A percentile compares a stretch with the other conserved stretches of the same genome.
phyloP scores from a whole-genome alignment of 257 asterid genomes.

The Primulina huaijiensis region DNA sequence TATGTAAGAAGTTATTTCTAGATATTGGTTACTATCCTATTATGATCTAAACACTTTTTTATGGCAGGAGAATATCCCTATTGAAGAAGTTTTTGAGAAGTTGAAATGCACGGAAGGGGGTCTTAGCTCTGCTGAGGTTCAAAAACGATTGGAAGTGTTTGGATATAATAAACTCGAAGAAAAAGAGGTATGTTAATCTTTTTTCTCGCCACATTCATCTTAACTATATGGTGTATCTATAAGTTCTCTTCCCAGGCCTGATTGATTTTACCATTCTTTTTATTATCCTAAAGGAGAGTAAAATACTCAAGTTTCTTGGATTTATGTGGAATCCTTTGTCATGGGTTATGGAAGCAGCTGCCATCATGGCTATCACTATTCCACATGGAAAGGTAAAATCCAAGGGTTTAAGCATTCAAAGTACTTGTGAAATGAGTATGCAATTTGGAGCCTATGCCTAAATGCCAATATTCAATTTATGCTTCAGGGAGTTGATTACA shows the following conservation, averaged over 20 bases:
- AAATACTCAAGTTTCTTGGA: conserved; percentile 62
- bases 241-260: background rate
- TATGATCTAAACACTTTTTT: background rate
- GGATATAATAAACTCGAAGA: conserved; percentile 74
- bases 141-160: conserved; percentile 39
- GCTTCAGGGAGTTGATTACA: conserved; percentile 32
- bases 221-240: background rate
- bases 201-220: background rate
- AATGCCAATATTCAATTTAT: background rate
- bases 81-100: conserved; percentile 57
- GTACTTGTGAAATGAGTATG: background rate
- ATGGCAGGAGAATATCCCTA: conserved; percentile 57
- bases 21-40: background rate
- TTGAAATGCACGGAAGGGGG: conserved; percentile 54
- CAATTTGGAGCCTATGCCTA: background rate
- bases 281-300: conserved; percentile 45
- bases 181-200: conserved; percentile 42
- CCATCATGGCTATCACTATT: conserved; percentile 58
- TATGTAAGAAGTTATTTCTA: background rate
- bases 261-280: background rate
- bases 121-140: conserved; percentile 43
- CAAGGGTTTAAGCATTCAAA: background rate
- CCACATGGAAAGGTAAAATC: conserved; percentile 56
- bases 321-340: conserved; percentile 83
- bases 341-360: conserved; percentile 86